These are phyloP conservation scores for Seiridium cupressi DNA, from an alignment of 2,329 filamentous ascomycete genomes.

Conservation along the genomic window DNA sequence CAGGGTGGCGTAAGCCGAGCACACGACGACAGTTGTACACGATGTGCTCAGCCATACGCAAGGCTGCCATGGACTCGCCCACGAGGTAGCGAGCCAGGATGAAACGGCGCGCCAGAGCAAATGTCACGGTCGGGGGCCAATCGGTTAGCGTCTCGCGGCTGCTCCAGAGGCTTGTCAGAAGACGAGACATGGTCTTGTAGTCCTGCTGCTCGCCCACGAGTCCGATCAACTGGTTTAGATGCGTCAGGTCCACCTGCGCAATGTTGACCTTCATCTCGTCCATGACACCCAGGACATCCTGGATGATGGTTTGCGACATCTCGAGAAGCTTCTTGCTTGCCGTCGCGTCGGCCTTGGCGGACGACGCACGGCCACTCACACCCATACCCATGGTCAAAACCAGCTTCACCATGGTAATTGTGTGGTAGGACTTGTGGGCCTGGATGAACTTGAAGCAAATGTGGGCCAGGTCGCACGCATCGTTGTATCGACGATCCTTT, in stretches of 20 bases:
- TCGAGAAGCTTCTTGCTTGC: slow-evolving; percentile 36
- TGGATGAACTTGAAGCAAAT: slow-evolving; percentile 31
- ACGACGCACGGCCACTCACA: slow-evolving; percentile 33
- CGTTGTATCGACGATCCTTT: slow-evolving; percentile 24
- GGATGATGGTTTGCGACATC: slow-evolving; percentile 36
- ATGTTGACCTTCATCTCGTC: slow-evolving; percentile 37
- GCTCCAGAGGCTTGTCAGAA: slow-evolving; percentile 33
- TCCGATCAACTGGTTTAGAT: slow-evolving; percentile 39
- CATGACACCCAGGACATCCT: slow-evolving; percentile 30
- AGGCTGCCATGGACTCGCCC: slow-evolving; percentile 14
- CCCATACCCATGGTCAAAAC: slow-evolving; percentile 30
- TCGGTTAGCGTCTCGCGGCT: slow-evolving; percentile 15
- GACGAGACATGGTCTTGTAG: slow-evolving; percentile 37
- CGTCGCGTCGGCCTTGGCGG: slow-evolving; percentile 28
- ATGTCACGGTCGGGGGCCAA: slow-evolving; percentile 14
- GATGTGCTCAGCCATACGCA: slow-evolving; percentile 21
- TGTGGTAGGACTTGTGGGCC: slow-evolving; percentile 27
- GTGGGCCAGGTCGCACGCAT: slow-evolving; percentile 29
- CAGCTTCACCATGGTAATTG: slow-evolving; percentile 29
- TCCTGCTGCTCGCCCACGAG: slow-evolving; percentile 42
- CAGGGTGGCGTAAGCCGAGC: slow-evolving; percentile 17
- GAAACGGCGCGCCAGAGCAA: slow-evolving; percentile 16
- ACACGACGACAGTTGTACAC: slow-evolving; percentile 23
- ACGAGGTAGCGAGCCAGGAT: slow-evolving; percentile 17
- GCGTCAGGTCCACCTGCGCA: slow-evolving; percentile 34